phyloP scores from a whole-genome alignment of 2,329 filamentous ascomycete genomes.

The Fusarium sp. region DNA sequence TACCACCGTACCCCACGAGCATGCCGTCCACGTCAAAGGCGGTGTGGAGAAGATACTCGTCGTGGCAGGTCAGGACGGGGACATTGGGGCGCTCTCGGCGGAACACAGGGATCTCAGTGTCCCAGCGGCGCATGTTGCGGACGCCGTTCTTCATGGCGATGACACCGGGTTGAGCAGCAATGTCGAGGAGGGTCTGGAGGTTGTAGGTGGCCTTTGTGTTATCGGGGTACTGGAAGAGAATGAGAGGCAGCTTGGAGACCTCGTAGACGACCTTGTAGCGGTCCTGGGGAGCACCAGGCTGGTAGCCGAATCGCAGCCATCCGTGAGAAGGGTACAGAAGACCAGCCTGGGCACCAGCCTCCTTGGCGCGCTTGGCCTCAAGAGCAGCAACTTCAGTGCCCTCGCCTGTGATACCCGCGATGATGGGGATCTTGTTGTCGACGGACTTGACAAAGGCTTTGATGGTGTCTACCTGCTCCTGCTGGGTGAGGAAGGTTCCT shows the following conservation, averaged over 20 bases:
- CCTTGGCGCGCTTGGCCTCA: conserved; percentile 64
- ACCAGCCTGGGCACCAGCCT: conserved; percentile 64
- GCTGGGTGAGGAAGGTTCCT: conserved; percentile 65
- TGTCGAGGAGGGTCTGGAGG: conserved; percentile 66
- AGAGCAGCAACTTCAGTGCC: conserved; percentile 66
- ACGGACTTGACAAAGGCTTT: conserved; percentile 66
- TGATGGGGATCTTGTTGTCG: conserved; percentile 63
- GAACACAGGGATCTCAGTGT: conserved; percentile 67
- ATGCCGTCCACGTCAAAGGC: conserved; percentile 66
- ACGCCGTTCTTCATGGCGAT: conserved; percentile 71
- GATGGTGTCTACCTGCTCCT: conserved; percentile 64
- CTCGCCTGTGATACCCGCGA: conserved; percentile 66
- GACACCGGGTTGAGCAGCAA: conserved; percentile 64
- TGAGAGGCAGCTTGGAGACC: conserved; percentile 62
- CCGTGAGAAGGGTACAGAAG: conserved; percentile 67
- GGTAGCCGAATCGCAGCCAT: conserved; percentile 69
- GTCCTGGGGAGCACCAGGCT: conserved; percentile 65
- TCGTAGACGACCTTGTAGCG: conserved; percentile 65
- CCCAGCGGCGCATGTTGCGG: conserved; percentile 69
- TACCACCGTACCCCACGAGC: conserved; percentile 67
- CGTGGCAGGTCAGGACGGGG: conserved; percentile 65
- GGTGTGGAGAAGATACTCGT: conserved; percentile 66
- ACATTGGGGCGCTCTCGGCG: conserved; percentile 62
- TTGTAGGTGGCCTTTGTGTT: conserved; percentile 66
- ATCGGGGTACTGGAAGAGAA: conserved; percentile 68